Conservation (phyloP, 2,329 filamentous ascomycete genomes). For the Paecilomyces sp. region DNA sequence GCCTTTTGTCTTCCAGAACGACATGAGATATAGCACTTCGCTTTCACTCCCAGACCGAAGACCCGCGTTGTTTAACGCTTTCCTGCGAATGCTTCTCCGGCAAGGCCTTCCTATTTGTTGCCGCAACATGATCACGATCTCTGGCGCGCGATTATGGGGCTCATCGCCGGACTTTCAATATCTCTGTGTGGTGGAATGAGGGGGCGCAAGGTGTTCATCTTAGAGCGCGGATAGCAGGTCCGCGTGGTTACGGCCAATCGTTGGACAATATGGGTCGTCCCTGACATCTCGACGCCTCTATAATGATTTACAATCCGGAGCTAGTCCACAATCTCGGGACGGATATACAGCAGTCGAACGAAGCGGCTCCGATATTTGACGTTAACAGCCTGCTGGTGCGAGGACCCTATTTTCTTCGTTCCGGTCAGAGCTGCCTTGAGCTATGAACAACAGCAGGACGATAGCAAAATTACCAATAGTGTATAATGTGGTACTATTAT, state of each 20-base stretch:
- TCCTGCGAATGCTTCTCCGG: neutral
- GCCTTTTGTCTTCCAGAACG: neutral
- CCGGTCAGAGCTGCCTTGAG: neutral
- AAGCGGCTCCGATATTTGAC: neutral
- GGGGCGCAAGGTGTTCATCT: neutral
- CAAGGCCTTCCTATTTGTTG: neutral
- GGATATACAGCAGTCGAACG: neutral
- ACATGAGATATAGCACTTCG: neutral
- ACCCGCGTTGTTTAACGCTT: neutral
- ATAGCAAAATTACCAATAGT: neutral
- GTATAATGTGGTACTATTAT: neutral
- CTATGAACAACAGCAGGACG: neutral
- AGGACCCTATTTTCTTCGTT: neutral
- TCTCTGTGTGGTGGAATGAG: neutral
- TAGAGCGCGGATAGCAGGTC: neutral
- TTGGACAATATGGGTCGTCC: neutral
- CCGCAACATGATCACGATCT: neutral
- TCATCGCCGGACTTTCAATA: neutral
- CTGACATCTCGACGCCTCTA: neutral
- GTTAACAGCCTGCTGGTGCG: neutral
- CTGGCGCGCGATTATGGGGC: neutral
- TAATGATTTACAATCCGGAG: neutral
- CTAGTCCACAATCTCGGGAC: neutral
- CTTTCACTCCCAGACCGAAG: neutral
- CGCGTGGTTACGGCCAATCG: neutral